These are phyloP conservation scores for Angomonas deanei DNA, from an alignment of 208 protist genomes.

Conservation along the genomic window DNA sequence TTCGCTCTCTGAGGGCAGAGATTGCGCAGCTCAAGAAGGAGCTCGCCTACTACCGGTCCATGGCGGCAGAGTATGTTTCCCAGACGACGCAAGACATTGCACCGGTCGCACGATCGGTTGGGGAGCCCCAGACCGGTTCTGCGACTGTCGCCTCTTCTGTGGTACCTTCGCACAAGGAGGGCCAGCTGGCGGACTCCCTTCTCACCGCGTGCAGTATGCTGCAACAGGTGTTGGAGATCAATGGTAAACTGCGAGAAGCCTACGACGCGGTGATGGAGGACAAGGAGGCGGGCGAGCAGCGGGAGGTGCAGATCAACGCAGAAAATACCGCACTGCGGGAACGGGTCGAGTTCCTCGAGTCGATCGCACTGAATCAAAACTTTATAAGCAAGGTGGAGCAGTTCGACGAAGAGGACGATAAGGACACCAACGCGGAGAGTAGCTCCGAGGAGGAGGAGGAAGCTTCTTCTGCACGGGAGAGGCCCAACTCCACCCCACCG, in stretches of 20 bases:
- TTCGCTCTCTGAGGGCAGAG: constrained; percentile 67
- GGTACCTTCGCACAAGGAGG: constrained; percentile 11
- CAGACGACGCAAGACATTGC: constrained; percentile 6
- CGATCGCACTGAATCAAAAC: constrained; percentile 69
- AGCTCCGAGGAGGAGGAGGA: constrained; percentile 1
- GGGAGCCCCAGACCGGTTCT: neutral
- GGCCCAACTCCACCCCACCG: neutral
- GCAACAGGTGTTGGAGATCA: constrained; percentile 63
- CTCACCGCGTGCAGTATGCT: constrained; percentile 72
- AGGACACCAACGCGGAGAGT: constrained; percentile 7
- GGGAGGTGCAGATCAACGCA: constrained; percentile 75
- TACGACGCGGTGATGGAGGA: constrained; percentile 55
- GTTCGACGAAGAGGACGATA: constrained; percentile 1
- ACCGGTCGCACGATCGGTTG: too few relatives aligned
- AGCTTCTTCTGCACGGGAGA: neutral
- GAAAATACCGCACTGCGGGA: constrained; percentile 84
- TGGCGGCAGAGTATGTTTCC: constrained; percentile 21
- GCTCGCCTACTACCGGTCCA: constrained; percentile 59
- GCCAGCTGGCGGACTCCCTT: constrained; percentile 68
- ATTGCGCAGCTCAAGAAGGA: constrained; percentile 74
- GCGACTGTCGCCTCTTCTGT: neutral
- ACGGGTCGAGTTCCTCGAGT: constrained; percentile 79
- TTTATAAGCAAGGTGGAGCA: constrained; percentile 9
- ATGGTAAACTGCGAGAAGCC: constrained; percentile 66
- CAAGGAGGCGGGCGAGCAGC: constrained; percentile 29